Base-by-base conservation (phyloP, 2,329 filamentous ascomycete genomes). In the Pyrenophora graminea region DNA sequence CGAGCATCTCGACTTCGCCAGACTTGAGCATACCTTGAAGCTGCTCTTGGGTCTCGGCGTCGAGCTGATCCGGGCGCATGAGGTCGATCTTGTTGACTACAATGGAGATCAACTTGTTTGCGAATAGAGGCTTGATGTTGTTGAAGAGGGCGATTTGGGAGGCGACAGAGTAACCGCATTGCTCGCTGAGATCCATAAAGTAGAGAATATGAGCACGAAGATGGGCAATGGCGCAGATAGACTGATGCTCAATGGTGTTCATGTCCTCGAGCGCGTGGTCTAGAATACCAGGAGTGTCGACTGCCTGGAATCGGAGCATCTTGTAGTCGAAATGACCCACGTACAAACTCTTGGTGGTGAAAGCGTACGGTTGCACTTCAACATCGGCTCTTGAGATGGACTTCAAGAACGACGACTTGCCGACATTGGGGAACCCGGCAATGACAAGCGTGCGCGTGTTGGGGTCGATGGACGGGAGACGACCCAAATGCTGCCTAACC, bases 281-380 rank as follows among this genome's bases (percentile, higher is more conserved):
- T 55, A 99, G 80, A 63, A 99, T 96, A 81, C 94, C 94, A n/a
- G 93, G 93, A 9, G 94, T 99, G 77, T 99, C 94, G 64, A 99
- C 97, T 23, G 91, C 92, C 78, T 92, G 89, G 78, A 91, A 91
- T 56, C 90, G 83, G 34, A 62, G 91, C 78, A 93, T 94, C 78
- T 96, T 96, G 82, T 96, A 97, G 78, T 97, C 94, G 72, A 97
- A 97, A 77, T 99, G 94, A 53, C 94, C 94, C 25, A 97, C 93
- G 70, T 97, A 99, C 67, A 99, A 81, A 65, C 87, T 91, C 83
- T 97, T 97, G 47, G 94, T 99, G 31, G 94, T 97, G 82, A 99
- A 99, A 46, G 94, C 95, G 73, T 97, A 99, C 17, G 94, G 93
- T 78, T 97, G 92, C 30, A 97, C 90, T 70, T 97, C 93, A 49